Conservation (phyloP, 441 rosid genomes). For the Erodium trifolium region DNA sequence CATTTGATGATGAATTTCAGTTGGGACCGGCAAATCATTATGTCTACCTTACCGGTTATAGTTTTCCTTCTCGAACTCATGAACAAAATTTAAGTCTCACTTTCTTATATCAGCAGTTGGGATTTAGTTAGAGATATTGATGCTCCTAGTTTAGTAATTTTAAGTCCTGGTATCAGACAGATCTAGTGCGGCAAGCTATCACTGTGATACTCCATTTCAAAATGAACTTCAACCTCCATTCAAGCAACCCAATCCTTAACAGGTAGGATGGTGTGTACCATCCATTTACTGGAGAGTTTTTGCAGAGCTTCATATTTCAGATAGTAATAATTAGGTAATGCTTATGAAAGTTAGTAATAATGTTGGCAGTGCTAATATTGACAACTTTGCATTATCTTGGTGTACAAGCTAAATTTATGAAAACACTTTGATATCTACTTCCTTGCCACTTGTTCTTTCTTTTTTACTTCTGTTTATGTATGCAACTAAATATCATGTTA, state of each 20-base stretch:
- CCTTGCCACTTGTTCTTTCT: neutral
- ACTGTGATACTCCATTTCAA: neutral
- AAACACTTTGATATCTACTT: too few species aligned
- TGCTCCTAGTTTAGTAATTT: too few species aligned
- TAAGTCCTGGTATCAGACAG: too few species aligned
- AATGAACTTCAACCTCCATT: conserved; percentile 2
- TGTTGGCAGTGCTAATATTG: too few species aligned
- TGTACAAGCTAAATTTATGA: neutral
- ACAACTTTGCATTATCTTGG: conserved; percentile 1
- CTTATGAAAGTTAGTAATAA: too few species aligned
- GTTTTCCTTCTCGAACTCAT: neutral
- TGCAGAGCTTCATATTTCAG: too few species aligned
- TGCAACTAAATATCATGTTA: neutral
- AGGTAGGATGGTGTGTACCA: neutral
- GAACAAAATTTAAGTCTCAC: neutral
- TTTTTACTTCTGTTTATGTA: neutral
- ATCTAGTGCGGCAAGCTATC: too few species aligned
- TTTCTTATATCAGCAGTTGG: neutral
- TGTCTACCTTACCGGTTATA: neutral
- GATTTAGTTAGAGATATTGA: neutral
- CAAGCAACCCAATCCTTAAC: neutral
- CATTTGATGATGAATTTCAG: neutral
- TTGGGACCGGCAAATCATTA: neutral
- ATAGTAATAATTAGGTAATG: too few species aligned
- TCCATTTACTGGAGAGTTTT: neutral